A percentile compares a stretch with the other conserved stretches of the same genome.
Evolutionary conservation across 2,329 filamentous ascomycete genomes (phyloP).

Genomic region (Ilyonectria sp.): DNA sequence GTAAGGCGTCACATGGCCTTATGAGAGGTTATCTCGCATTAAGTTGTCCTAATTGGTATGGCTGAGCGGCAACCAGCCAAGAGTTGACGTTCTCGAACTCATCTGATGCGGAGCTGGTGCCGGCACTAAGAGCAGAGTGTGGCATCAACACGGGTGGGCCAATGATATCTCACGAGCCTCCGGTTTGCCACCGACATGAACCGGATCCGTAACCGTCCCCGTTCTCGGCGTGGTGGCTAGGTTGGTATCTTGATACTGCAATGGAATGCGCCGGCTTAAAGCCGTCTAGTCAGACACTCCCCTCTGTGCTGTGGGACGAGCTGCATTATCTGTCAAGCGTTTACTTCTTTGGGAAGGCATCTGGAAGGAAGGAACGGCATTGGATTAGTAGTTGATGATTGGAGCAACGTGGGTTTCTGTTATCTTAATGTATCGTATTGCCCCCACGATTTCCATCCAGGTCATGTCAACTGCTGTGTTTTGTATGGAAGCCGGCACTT

Average conservation of each 20-base stretch:
- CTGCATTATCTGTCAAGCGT: not conserved
- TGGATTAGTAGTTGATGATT: not conserved
- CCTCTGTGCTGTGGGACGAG: not conserved
- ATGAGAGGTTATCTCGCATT: constrained; percentile 15
- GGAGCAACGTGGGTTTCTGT: not conserved
- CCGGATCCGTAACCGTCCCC: constrained; percentile 21
- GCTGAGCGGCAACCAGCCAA: constrained; percentile 15
- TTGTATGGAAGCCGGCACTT: too few relatives aligned
- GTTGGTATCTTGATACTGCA: not conserved
- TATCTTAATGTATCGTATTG: too few relatives aligned
- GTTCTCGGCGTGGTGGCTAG: constrained; percentile 1
- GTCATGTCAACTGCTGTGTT: too few relatives aligned
- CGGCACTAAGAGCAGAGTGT: constrained; percentile 15
- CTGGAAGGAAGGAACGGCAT: not conserved
- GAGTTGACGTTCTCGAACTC: not conserved
- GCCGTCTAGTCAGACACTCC: not conserved
- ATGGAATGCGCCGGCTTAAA: not conserved
- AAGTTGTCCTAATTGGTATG: constrained; percentile 25
- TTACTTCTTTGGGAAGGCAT: not conserved
- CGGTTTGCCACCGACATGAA: constrained; percentile 14
- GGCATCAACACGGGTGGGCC: constrained; percentile 12
- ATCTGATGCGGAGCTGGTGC: constrained; percentile 20
- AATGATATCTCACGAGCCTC: constrained; percentile 16
- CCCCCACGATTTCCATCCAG: too few relatives aligned
- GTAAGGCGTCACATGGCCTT: constrained; percentile 27